Base-by-base conservation (phyloP, 2,329 filamentous ascomycete species). In the Orbilia quercus region DNA sequence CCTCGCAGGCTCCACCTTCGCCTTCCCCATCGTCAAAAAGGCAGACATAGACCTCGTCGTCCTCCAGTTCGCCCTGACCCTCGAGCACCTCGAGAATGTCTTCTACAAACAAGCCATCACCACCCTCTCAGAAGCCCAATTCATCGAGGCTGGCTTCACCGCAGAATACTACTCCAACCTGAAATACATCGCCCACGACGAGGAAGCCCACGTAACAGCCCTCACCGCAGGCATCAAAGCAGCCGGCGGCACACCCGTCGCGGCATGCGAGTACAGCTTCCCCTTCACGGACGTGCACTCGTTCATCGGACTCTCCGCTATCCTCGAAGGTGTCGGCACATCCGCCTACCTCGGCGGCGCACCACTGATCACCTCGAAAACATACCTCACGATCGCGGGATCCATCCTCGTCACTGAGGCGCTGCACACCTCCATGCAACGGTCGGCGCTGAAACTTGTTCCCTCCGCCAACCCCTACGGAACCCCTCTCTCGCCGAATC, bases 331-430 rank as follows among this genome's bases (percentile, higher is more conserved):
- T 62, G 84, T 88, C 42, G 86, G 85, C 75, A 84, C 86, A 55
- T 84, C 83, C 28, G 85, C 85, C 18, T 88, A 88, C 80, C 84
- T 90, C 48, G 86, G 87, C 48, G 88, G 87, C 16, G 88, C 88
- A 4, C 84, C 84, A 22, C 82, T 82, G 70, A 88, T 87, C 74
- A 82, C 84, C 72, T 83, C 84, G 79, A 84, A 86, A 75, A 81
- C 81, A 20, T 88, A 88, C 80, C 81, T 90, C 48, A 85, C 85
- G 0, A 84, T 84, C 2, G 88, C 88, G 0, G 88, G 85, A 23
- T 85, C 84, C 64, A 87, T 91, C 77, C 82, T 90, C 34, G 86
- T 86, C 28, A 84, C 89, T 64, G 88, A 90, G 77, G 84, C 88
- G 31, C 84, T 88, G 7, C 88, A 90, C 81, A 85, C 84, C 1